Evolutionary conservation across 768 basidiomycete species (phyloP), one percentile per base, ranked within the genome.

Genomic region (Suillus subaureus): DNA sequence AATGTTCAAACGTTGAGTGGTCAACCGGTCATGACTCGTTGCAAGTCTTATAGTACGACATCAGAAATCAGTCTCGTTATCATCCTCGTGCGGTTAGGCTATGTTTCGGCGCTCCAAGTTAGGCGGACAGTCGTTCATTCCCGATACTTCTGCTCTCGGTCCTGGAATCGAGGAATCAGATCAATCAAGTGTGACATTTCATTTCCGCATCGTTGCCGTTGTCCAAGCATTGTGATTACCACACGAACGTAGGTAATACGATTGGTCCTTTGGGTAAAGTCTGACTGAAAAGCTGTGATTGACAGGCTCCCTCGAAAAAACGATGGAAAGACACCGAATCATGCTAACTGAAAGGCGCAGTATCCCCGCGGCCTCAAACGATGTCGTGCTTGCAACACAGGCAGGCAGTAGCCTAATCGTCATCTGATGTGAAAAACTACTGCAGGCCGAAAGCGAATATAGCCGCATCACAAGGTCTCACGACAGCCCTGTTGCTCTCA

Each of bases 401-500:
- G 37, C 23, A 39, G 6, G 28, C 40, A 12, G 40, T 13, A 26
- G 49, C 26, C 49, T 15, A 13, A 26, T 16, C 26, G 26, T 42
- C 47, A 51, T 42, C 11, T 42, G 58, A 60, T 60, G 18, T 21
- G 31, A 42, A 21, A 42, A 42, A 42, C 1, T 21, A 8, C 35
- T 37, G 35, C 23, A n/a, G 26, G 39, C 26, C 16, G 57, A 40
- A 40, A 12, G 39, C 26, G 28, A 60, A 60, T 28, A 58, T 40
- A 58, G 26, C 37, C 26, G 49, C 49, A 28, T 54, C 11, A 18
- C 31, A 21, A 18, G 39, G 26, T 61, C 33, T 75, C 70, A 75
- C 28, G 23, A 31, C 39, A 31, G 26, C 63, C 54, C 51, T 69
- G 73, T 72, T 47, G 61, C 66, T 35, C 7, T 58, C 61, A 58